Percentiles rank a stretch among this genome's conserved stretches.
Conservation (phyloP, 805 yeast genomes). For the Wickerhamomyces rabaulensis region DNA sequence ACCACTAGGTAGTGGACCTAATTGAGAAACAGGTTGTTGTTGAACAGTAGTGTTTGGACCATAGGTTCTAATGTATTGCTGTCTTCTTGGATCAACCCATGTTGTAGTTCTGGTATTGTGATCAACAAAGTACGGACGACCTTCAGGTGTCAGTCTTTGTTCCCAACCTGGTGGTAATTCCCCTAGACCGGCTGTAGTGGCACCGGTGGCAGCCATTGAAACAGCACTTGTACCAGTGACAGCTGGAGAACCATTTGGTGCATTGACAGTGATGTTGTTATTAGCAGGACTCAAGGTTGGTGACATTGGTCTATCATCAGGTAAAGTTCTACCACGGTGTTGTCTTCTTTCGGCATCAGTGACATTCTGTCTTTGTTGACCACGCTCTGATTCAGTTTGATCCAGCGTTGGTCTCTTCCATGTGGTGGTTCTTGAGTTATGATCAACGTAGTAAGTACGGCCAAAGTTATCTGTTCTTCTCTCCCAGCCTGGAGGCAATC, state of each 20-base stretch:
- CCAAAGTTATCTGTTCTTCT: slow-evolving; percentile 97
- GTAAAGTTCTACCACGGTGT: slow-evolving; percentile 85
- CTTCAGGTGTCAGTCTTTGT: slow-evolving; percentile 96
- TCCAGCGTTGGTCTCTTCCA: slow-evolving; percentile 95
- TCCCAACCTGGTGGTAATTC: slow-evolving; percentile 99
- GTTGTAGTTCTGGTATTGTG: slow-evolving; percentile 99
- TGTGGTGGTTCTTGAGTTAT: slow-evolving; percentile 95
- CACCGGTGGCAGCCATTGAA: slow-evolving; percentile 64
- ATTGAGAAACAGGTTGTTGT: slow-evolving; percentile 95
- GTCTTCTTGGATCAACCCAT: slow-evolving; percentile 99
- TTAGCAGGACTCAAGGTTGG: slow-evolving; percentile 18
- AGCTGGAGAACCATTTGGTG: slow-evolving; percentile 40
- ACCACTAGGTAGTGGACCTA: slow-evolving; percentile 97
- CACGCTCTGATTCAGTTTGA: slow-evolving; percentile 64
- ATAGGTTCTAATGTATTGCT: slow-evolving; percentile 93
- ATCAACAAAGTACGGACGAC: slow-evolving; percentile 96
- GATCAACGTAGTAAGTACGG: slow-evolving; percentile 96
- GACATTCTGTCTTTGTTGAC: slow-evolving; percentile 53
- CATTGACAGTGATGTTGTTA: slow-evolving; percentile 40
- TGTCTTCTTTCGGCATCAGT: slow-evolving; percentile 89
- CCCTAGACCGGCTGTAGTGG: slow-evolving; percentile 93
- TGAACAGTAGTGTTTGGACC: slow-evolving; percentile 89
- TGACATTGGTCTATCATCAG: slow-evolving; percentile 46
- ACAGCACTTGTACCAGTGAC: slow-evolving; percentile 54
- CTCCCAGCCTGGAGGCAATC: slow-evolving; percentile 99